Base-by-base conservation (phyloP, 179 eudicot genomes). In the Vitellaria paradoxa region DNA sequence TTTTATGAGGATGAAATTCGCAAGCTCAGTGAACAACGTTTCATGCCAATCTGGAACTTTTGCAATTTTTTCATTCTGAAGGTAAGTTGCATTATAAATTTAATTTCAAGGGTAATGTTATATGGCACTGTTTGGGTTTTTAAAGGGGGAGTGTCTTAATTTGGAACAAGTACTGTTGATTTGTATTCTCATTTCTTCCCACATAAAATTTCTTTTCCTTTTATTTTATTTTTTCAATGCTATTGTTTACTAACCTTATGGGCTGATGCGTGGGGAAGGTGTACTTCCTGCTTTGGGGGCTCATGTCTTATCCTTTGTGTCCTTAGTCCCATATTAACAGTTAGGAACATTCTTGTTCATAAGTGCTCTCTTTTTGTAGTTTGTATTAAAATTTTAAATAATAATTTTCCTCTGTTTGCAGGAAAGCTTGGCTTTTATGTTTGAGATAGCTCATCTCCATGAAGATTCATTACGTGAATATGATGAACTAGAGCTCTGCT, bases 371-470 rank as follows among this genome's bases (percentile, higher is more conserved):
- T 68, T 77, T 47, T 21, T 57, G 13, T 21, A 13, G 13, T 42
- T 42, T 42, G 12, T 5, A 60, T 56, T 20, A 37, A 53, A 6
- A 70, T 52, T 65, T 76, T 69, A 74, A 14, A 12, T 70, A 11
- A 68, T 23, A 21, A 42, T 68, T 62, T 68, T 71, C 49, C 68
- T 65, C 73, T 46, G 6, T 74, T 74, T 73, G 64, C 84, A 96
- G 99, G 99, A 96, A 89, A 96, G 98, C 86, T 84, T 96, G 91
- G 99, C 99, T 73, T 93, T 92, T 80, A 92, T 94, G 99, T 96
- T 96, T 86, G 98, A 92, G 79, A 87, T 96, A 89, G 93, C 96
- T 86, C 88, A 93, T 92, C 98, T 96, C 47, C 89, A 96, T 84
- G 99, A 93, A 88, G 99, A 96, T 86, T 87, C 98, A 65, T 83